Evolutionary conservation across 176 grass and related monocot genomes (phyloP), one percentile per base, ranked within the genome.

Genomic region (Guadua angustifolia): DNA sequence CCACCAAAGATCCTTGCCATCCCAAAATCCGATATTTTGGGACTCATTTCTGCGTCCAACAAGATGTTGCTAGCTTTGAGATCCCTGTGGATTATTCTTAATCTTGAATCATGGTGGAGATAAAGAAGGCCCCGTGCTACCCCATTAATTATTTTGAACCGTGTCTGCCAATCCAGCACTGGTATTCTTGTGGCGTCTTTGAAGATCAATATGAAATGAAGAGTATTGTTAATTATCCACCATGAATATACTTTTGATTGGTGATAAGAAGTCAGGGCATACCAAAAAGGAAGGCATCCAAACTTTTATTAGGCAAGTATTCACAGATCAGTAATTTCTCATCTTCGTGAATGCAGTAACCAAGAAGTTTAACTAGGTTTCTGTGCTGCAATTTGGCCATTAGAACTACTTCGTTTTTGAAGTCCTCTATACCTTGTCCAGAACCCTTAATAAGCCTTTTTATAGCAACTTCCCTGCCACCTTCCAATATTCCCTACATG

Each of bases 1-100:
- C 75, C 45, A 16, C 73, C 35, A 38, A 90, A 93, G 40, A 42
- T 9, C 40, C 40, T 42, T 42, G 40, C 40, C 7, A 1, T 42
- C 40, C 40, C 40, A 9, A 94, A 94, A 78, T 94, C 92, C 25
- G 92, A 94, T 79, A 94, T 94, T 51, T 93, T 94, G 0, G 92
- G 82, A 0, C 1, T 83, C 74, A 94, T 85, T 7, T 83, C 59
- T 1, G 4, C 13, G 53, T 94, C 88, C 7, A 94, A 35, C 22
- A 94, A 71, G 0, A 94, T 74, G 43, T 94, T 94, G 49, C 88
- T 79, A 45, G 85, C 60, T 71, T 93, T 93, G 21, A 90, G 78
- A 18, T 88, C 86, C 61, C 86, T 75, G 32, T 88, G 79, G 10
- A 83, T 83, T 88, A 93, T 86, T 7, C 50, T 88, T 10, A 80